Evolutionary conservation across 257 asterid genomes (phyloP).

Genomic region (Solanum gracilifrons): DNA sequence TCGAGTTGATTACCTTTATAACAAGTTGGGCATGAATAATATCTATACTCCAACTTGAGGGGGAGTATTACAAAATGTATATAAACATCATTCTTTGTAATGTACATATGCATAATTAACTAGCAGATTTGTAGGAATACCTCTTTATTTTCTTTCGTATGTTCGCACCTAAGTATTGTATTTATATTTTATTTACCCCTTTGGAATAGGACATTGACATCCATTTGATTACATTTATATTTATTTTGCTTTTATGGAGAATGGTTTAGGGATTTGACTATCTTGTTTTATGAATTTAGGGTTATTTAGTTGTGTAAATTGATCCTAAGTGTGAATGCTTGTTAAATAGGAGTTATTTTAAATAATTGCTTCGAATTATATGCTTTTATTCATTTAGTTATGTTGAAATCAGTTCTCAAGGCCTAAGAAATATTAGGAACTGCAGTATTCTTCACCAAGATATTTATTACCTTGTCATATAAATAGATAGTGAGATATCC

Average conservation of each 20-base stretch:
- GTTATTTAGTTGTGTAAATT: not conserved
- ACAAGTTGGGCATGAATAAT: too few species aligned
- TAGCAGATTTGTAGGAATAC: too few species aligned
- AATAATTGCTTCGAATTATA: not conserved
- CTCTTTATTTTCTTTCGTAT: not conserved
- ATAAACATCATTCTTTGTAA: not conserved
- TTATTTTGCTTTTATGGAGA: not conserved
- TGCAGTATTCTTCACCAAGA: too few species aligned
- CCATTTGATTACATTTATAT: not conserved
- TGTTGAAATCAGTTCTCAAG: too few species aligned
- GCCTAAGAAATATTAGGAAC: too few species aligned
- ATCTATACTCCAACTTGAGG: too few species aligned
- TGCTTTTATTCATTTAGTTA: too few species aligned
- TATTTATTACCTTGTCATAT: too few species aligned
- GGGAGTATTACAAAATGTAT: too few species aligned
- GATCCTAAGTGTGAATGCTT: not conserved
- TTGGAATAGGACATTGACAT: not conserved
- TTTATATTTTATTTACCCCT: conserved; percentile 2
- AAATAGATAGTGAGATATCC: too few species aligned
- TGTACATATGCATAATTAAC: not conserved
- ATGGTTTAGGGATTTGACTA: not conserved
- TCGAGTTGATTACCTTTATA: too few species aligned
- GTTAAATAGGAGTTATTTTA: not conserved
- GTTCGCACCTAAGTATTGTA: not conserved
- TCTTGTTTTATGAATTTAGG: not conserved